A percentile compares a stretch with the other conserved stretches of the same genome.
Conservation (phyloP, 2,329 filamentous ascomycete genomes). For the Chrysoporthe deuterocubensis region DNA sequence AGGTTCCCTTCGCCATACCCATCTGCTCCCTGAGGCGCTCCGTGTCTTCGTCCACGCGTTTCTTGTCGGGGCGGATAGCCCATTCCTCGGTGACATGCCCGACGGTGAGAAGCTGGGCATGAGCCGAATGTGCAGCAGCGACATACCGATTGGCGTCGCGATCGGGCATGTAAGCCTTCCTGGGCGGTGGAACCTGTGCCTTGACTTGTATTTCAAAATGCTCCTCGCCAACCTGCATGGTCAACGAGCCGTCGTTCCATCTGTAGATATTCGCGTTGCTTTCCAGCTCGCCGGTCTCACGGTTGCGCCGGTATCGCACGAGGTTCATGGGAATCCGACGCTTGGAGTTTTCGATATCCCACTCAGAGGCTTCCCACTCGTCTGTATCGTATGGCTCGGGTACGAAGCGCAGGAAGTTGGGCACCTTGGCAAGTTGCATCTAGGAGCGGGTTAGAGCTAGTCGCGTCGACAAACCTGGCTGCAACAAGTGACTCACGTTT, state of each 20-base stretch:
- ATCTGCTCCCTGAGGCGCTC: slow-evolving; percentile 71
- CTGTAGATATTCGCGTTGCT: slow-evolving; percentile 76
- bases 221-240: slow-evolving; percentile 73
- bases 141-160: slow-evolving; percentile 79
- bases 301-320: slow-evolving; percentile 70
- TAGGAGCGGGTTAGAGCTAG: slow-evolving; percentile 39
- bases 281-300: slow-evolving; percentile 67
- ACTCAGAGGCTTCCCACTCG: slow-evolving; percentile 64
- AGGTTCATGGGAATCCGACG: slow-evolving; percentile 65
- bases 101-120: slow-evolving; percentile 71
- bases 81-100: slow-evolving; percentile 78
- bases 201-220: slow-evolving; percentile 78
- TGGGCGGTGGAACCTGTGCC: slow-evolving; percentile 64
- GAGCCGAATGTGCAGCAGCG: slow-evolving; percentile 70
- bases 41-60: slow-evolving; percentile 51
- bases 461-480: background rate
- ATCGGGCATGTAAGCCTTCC: slow-evolving; percentile 66
- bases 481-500: slow-evolving; percentile 54
- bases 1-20: slow-evolving; percentile 57
- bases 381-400: slow-evolving; percentile 69
- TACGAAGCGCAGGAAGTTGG: slow-evolving; percentile 72
- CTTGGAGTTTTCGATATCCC: slow-evolving; percentile 57
- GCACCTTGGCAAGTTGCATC: slow-evolving; percentile 73
- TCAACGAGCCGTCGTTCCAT: slow-evolving; percentile 81
- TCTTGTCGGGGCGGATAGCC: slow-evolving; percentile 64